phyloP scores from a whole-genome alignment of 2,329 filamentous ascomycete species.

The Clonostachys byssicola region DNA sequence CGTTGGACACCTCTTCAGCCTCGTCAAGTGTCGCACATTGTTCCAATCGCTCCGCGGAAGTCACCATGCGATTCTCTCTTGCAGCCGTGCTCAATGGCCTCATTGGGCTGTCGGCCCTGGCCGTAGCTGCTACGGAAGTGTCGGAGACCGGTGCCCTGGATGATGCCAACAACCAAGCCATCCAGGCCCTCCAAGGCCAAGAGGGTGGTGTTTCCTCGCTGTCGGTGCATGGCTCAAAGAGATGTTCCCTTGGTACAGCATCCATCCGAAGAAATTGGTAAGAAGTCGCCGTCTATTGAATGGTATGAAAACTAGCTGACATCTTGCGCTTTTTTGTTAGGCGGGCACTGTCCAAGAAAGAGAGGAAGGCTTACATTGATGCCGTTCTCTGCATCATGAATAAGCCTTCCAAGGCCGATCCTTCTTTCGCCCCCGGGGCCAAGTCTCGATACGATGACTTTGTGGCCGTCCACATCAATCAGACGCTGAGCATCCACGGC shows the following conservation, averaged over 20 bases:
- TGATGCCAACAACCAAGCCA: conserved; percentile 3
- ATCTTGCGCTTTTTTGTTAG: neutral
- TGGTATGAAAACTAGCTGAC: neutral
- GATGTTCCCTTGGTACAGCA: conserved; percentile 2
- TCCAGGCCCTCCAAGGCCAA: conserved; percentile 1
- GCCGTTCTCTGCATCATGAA: conserved; percentile 14
- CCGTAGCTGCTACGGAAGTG: neutral
- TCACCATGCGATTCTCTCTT: neutral
- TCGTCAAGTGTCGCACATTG: neutral
- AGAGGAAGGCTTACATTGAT: conserved; percentile 14
- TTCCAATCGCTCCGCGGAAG: neutral
- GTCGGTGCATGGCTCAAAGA: neutral
- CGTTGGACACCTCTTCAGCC: neutral
- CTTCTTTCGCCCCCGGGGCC: conserved; percentile 26
- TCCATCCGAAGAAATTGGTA: conserved; percentile 4
- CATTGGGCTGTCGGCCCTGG: neutral
- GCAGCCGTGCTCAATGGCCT: neutral
- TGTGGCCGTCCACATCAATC: conserved; percentile 41
- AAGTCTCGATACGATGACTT: conserved; percentile 44
- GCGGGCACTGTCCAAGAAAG: conserved; percentile 3
- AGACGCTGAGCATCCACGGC: conserved; percentile 38
- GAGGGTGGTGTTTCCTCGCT: neutral
- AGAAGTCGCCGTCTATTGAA: neutral
- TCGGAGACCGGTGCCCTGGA: neutral
- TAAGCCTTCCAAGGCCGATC: conserved; percentile 13